A percentile compares a stretch with the other conserved stretches of the same genome.
phyloP scores from a whole-genome alignment of 345 rosid species.

The Acer negundo region DNA sequence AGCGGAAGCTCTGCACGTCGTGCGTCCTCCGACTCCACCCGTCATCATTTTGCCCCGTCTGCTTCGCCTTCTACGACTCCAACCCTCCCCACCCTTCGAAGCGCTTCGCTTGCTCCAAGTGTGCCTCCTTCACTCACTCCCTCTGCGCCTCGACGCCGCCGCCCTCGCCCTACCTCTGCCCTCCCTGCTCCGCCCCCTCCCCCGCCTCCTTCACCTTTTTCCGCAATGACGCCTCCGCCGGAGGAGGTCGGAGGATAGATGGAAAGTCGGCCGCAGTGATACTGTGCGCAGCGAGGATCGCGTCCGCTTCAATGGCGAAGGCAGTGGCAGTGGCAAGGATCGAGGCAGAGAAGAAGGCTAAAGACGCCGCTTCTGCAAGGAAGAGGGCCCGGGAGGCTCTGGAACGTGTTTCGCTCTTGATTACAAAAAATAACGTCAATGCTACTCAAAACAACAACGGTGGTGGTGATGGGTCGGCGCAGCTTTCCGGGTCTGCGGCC shows the following conservation, averaged over 20 bases:
- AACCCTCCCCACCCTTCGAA: constrained; percentile 48
- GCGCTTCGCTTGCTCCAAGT: constrained; percentile 56
- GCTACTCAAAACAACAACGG: not conserved
- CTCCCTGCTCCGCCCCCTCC: constrained; percentile 51
- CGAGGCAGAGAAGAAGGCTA: constrained; percentile 58
- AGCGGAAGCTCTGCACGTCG: constrained; percentile 69
- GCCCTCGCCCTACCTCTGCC: constrained; percentile 47
- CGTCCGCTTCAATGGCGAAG: constrained; percentile 53
- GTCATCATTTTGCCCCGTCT: constrained; percentile 62
- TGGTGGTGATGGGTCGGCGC: not conserved
- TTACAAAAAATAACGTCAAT: constrained; percentile 9
- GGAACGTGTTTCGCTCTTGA: constrained; percentile 38
- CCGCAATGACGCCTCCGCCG: not conserved
- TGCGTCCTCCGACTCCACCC: constrained; percentile 76
- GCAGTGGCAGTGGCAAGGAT: constrained; percentile 37
- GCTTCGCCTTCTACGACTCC: constrained; percentile 62
- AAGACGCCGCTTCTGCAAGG: constrained; percentile 61
- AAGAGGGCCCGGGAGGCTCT: constrained; percentile 76
- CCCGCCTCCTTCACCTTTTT: constrained; percentile 44
- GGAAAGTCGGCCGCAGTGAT: constrained; percentile 42
- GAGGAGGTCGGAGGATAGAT: constrained; percentile 31
- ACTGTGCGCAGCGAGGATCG: constrained; percentile 64
- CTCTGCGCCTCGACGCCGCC: constrained; percentile 51
- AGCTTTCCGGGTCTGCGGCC: not conserved
- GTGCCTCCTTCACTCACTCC: constrained; percentile 61